Base-by-base conservation (phyloP, 2,329 filamentous ascomycete species). In the Blumeria graminis region DNA sequence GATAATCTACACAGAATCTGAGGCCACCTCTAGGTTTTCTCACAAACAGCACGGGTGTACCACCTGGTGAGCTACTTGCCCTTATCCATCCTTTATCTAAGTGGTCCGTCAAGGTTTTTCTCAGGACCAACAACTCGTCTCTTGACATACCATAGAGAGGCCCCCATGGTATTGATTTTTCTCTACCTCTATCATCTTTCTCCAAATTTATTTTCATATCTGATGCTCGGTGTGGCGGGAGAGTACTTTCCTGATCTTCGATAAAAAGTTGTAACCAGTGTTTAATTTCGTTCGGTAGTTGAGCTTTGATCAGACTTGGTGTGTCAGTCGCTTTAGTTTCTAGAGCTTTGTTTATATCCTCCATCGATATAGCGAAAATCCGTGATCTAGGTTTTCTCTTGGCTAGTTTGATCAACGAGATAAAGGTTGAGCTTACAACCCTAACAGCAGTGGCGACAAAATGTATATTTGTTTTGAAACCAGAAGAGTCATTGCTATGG, bases 261-360 rank as follows among this genome's bases (percentile, higher is more conserved):
- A 54, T 22, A 22, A 54, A 54, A 22, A 54, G 51, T 54, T 39
- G 51, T 38, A 18, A 18, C 51, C 51, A 54, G 34, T 38, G 34
- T 39, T 54, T 54, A 36, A 52, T 52, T 35, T 52, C 4, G n/a
- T 34, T 28, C 6, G 11, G 48, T 11, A 52, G 48, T 35, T 35
- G 28, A 16, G 33, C 34, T 16, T 39, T n/a, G n/a, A n/a, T n/a
- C 22, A 10, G 22, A 3, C 39, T 35, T 2, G 14, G 14, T 18
- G 51, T 38, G 14, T 39, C 6, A 3, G n/a, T 38, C 4, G 51
- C 22, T 39, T 54, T 38, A 6, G 33, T 54, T 38, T 39, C 34
- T 10, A 6, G 34, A 39, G 51, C 34, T 39, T 54, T 54, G n/a
- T 54, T 54, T 18, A 54, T 38, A 54, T 54, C 51, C n/a, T n/a